These are phyloP conservation scores for Pythium monospermum DNA, from an alignment of 352 stramenopile species.

Conservation along the genomic window DNA sequence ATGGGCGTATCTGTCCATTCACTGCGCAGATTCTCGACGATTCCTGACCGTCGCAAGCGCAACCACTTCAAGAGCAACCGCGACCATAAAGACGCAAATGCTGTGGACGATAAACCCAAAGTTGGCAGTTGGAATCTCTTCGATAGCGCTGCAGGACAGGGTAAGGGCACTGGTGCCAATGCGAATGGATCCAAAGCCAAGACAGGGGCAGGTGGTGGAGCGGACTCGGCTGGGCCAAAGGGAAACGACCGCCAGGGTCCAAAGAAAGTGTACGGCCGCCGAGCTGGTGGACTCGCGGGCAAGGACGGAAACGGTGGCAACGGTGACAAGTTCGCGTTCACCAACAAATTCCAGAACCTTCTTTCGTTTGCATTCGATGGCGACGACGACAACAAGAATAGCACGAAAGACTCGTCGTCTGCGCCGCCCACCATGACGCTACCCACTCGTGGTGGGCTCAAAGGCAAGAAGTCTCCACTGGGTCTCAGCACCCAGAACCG, in stretches of 20 bases:
- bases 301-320: too few relatives aligned
- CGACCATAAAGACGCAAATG: slow-evolving; percentile 27
- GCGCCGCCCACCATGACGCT: neutral
- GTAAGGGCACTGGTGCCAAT: slow-evolving; percentile 1
- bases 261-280: slow-evolving; percentile 24
- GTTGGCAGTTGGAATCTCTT: slow-evolving; percentile 31
- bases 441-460: neutral
- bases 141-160: slow-evolving; percentile 4
- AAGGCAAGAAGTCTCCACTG: slow-evolving; percentile 4
- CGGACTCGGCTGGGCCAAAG: neutral
- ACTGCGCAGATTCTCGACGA: slow-evolving; percentile 33
- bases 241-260: slow-evolving; percentile 5
- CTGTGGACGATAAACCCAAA: slow-evolving; percentile 9
- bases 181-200: slow-evolving; percentile 2
- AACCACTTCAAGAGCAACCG: slow-evolving; percentile 50
- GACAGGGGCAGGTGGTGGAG: neutral
- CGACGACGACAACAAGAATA: slow-evolving; percentile 23
- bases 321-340: slow-evolving; percentile 27
- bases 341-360: slow-evolving; percentile 84
- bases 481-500: slow-evolving; percentile 12
- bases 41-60: slow-evolving; percentile 42
- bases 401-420: neutral
- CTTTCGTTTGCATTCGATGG: slow-evolving; percentile 69
- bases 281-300: too few relatives aligned
- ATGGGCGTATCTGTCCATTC: slow-evolving; percentile 1